Conservation (phyloP, 139 green algal genomes). For the Tetratostichococcus sp. region DNA sequence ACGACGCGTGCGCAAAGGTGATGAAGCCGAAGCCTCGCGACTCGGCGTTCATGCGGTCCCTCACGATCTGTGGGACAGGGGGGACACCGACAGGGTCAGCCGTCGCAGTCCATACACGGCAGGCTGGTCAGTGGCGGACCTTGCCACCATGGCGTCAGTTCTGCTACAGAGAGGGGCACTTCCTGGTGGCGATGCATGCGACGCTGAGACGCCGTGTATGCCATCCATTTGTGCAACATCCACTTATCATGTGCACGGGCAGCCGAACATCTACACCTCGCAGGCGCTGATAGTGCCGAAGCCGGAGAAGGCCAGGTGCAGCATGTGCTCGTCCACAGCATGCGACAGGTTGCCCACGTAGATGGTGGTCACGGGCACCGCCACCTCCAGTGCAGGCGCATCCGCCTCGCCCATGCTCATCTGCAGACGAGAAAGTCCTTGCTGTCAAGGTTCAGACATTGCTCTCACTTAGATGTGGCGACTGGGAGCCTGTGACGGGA, state of each 20-base stretch:
- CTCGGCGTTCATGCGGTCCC: slow-evolving; percentile 40
- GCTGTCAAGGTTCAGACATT: no score
- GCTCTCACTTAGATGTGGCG: no score
- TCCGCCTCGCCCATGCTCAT: neutral
- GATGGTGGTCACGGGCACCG: slow-evolving; percentile 25
- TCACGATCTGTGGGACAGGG: slow-evolving; percentile 51
- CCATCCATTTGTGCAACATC: no score
- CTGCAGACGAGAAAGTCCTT: neutral
- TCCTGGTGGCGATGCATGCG: no score
- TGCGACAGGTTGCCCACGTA: slow-evolving; percentile 70
- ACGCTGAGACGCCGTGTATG: no score
- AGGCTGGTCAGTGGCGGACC: no score
- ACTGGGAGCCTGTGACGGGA: no score
- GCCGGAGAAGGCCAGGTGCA: slow-evolving; percentile 34
- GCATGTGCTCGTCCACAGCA: slow-evolving; percentile 43
- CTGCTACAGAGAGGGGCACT: no score
- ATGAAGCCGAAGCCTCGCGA: slow-evolving; percentile 69
- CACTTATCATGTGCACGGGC: no score
- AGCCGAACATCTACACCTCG: no score
- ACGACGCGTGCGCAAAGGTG: slow-evolving; percentile 39
- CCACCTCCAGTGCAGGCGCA: neutral
- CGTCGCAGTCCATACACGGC: no score
- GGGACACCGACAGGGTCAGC: neutral
- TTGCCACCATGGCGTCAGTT: no score
- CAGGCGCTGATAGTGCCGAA: slow-evolving; percentile 44